Conservation (phyloP, 2,329 filamentous ascomycete genomes). For the Ophiosphaerella narmari region DNA sequence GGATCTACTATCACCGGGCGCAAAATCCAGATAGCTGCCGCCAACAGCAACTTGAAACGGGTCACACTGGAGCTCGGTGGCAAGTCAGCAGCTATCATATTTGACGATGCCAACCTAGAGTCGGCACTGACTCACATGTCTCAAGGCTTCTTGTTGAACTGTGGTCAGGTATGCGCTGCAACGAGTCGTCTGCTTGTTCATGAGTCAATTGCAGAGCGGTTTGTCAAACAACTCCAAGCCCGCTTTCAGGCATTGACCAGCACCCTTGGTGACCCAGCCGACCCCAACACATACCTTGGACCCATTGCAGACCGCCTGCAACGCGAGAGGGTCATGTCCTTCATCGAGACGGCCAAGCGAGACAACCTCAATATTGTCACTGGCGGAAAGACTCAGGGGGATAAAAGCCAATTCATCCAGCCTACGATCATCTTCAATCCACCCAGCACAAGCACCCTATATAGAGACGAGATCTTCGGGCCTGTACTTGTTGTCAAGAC, state of each 20-base stretch:
- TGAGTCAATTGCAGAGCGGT: neutral
- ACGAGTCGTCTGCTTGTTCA: neutral
- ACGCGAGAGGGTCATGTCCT: neutral
- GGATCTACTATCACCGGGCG: constrained; percentile 31
- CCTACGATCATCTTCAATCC: constrained; percentile 33
- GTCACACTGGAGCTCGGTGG: constrained; percentile 53
- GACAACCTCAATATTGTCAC: neutral
- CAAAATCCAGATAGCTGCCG: constrained; percentile 34
- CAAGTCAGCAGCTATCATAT: constrained; percentile 49
- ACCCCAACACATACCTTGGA: neutral
- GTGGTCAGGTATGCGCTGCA: neutral
- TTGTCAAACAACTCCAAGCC: neutral
- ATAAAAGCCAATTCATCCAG: constrained; percentile 12
- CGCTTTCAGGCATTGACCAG: neutral
- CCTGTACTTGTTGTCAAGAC: constrained; percentile 21
- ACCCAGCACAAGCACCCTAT: neutral
- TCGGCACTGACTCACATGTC: constrained; percentile 14
- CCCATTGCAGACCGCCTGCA: neutral
- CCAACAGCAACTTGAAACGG: constrained; percentile 47
- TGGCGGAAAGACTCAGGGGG: neutral
- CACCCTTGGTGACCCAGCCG: neutral
- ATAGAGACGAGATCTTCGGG: constrained; percentile 31
- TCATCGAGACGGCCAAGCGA: neutral
- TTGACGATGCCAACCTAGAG: constrained; percentile 49
- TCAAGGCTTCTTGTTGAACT: neutral